These are phyloP conservation scores for Phytophthora cryptogea DNA, from an alignment of 352 stramenopile genomes.

Conservation along the genomic window DNA sequence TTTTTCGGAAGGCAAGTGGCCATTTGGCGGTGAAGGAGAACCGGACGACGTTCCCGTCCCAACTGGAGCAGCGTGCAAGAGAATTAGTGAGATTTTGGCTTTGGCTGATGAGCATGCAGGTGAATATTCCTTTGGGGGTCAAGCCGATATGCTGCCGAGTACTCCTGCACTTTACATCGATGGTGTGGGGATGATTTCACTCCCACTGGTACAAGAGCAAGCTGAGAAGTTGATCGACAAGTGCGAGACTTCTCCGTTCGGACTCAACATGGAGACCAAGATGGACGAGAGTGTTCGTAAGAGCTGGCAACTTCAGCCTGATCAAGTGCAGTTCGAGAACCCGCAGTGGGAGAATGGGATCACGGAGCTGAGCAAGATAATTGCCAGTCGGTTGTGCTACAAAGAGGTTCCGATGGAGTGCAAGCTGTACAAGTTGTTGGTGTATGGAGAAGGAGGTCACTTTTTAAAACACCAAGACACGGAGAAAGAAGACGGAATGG, in stretches of 20 bases:
- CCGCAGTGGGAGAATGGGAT: conserved; percentile 5
- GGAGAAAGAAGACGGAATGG: conserved; percentile 60
- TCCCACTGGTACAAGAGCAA: conserved; percentile 2
- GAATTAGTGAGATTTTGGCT: conserved; percentile 16
- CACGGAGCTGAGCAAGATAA: conserved; percentile 1
- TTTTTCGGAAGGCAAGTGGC: conserved; percentile 12
- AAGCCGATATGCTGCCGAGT: conserved; percentile 7
- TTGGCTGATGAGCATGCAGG: conserved; percentile 9
- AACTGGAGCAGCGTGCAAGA: neutral
- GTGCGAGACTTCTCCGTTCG: conserved; percentile 23
- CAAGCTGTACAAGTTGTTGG: conserved; percentile 50
- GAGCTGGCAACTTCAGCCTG: conserved; percentile 14
- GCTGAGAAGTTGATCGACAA: conserved; percentile 18
- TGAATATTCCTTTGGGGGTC: conserved; percentile 24
- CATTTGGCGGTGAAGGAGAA: conserved; percentile 10
- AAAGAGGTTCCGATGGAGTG: conserved; percentile 15
- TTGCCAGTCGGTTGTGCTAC: conserved; percentile 15
- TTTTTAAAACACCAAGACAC: conserved; percentile 53
- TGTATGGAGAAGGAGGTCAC: conserved; percentile 46
- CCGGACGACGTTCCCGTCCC: conserved; percentile 6
- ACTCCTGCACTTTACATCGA: conserved; percentile 2
- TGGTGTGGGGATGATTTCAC: conserved; percentile 6
- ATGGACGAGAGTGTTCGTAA: conserved; percentile 16
- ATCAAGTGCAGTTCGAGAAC: conserved; percentile 17
- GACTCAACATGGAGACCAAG: conserved; percentile 11